A percentile compares a stretch with the other conserved stretches of the same genome.
phyloP scores from a whole-genome alignment of 1,284 basidiomycete species.

The Malassezia furfur region DNA sequence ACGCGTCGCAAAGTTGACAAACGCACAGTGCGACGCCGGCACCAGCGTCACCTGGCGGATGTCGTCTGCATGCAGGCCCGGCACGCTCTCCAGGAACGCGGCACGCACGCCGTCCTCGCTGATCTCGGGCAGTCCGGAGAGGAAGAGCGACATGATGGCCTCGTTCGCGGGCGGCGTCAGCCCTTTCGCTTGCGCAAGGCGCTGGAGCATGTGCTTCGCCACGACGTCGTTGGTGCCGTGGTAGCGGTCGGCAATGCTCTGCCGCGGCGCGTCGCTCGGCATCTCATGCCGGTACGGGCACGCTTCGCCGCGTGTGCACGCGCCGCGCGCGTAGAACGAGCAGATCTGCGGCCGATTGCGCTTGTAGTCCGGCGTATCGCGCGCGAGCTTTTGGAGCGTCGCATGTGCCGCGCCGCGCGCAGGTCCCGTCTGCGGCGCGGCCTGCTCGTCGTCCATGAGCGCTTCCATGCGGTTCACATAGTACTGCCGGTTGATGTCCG shows the following conservation, averaged over 20 bases:
- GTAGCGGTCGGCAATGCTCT: conserved; percentile 78
- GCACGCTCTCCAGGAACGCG: conserved; percentile 53
- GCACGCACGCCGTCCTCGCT: conserved; percentile 72
- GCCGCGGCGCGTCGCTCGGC: conserved; percentile 58
- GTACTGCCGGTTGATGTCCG: conserved; percentile 89
- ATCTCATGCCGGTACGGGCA: conserved; percentile 94
- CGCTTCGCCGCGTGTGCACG: conserved; percentile 78
- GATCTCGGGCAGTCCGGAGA: conserved; percentile 69
- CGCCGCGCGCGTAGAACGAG: conserved; percentile 89
- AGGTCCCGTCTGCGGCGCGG: conserved; percentile 15
- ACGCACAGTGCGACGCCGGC: conserved; percentile 62
- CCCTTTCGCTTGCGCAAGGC: conserved; percentile 66
- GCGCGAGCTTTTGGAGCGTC: conserved; percentile 83
- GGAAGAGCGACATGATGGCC: conserved; percentile 76
- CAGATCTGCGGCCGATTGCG: conserved; percentile 87
- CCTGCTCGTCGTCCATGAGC: conserved; percentile 55
- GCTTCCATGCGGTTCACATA: conserved; percentile 63
- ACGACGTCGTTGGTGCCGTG: conserved; percentile 80
- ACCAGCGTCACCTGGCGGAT: conserved; percentile 53
- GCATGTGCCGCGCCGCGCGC: conserved; percentile 61
- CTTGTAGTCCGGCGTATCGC: conserved; percentile 92
- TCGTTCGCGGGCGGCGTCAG: conserved; percentile 79
- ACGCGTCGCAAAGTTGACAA: conserved; percentile 82
- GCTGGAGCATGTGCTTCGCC: conserved; percentile 70
- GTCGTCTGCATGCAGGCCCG: conserved; percentile 52